phyloP scores from a whole-genome alignment of 1,284 basidiomycete genomes.

The Wallemia ichthyophaga region DNA sequence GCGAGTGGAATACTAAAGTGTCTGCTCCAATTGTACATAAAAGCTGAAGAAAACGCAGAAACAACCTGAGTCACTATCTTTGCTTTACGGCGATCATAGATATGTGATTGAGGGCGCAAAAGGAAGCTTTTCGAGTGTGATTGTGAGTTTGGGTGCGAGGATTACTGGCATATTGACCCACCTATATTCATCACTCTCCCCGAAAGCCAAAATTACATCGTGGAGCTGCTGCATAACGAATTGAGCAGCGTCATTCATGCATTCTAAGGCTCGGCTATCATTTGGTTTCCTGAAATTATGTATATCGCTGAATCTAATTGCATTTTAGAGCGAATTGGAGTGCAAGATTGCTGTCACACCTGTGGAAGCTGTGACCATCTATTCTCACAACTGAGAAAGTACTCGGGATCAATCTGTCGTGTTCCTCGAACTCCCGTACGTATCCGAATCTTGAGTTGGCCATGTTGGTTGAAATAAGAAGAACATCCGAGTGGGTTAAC shows the following conservation, averaged over 20 bases:
- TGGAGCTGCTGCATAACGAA: conserved; percentile 50
- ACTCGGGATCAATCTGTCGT: conserved; percentile 53
- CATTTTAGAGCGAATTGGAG: not conserved
- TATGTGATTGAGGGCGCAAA: conserved; percentile 34
- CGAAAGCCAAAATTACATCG: conserved; percentile 62
- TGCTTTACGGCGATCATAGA: conserved; percentile 50
- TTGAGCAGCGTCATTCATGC: conserved; percentile 77
- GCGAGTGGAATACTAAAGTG: conserved; percentile 40
- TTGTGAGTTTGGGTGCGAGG: not conserved
- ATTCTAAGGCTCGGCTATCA: conserved; percentile 47
- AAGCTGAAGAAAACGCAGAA: conserved; percentile 74
- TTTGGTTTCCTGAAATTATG: conserved; percentile 76
- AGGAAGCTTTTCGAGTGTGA: conserved; percentile 32
- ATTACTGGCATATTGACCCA: conserved; percentile 13
- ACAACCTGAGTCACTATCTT: conserved; percentile 72
- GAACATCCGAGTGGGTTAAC: too few relatives aligned
- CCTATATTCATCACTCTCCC: conserved; percentile 94
- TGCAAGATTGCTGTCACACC: conserved; percentile 21
- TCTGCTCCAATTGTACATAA: conserved; percentile 53
- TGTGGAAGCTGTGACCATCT: conserved; percentile 84
- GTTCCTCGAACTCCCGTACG: conserved; percentile 64
- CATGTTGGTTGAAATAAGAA: conserved; percentile 23
- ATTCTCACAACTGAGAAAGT: conserved; percentile 64
- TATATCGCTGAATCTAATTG: conserved; percentile 41
- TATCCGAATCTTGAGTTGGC: conserved; percentile 75